Conservation (phyloP, 176 grass and related monocot genomes). For the Urochloa ruziziensis region DNA sequence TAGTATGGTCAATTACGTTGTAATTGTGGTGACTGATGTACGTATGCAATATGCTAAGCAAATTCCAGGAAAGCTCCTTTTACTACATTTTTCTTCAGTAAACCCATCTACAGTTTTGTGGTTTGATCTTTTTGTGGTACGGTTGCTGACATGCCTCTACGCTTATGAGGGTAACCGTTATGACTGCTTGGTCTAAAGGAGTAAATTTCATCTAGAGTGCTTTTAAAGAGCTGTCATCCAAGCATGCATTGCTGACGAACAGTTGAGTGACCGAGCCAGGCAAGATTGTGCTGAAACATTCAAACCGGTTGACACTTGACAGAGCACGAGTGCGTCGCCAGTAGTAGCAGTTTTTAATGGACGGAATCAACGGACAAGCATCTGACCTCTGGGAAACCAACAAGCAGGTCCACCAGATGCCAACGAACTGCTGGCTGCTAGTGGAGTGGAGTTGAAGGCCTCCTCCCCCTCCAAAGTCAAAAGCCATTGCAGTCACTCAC, state of each 20-base stretch:
- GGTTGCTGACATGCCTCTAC: not conserved
- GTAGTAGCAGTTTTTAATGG: not conserved
- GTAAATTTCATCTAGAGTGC: too few relatives aligned
- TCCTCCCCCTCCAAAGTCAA: constrained; percentile 44
- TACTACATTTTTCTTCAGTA: too few relatives aligned
- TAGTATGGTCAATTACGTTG: not conserved
- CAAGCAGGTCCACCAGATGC: constrained; percentile 40
- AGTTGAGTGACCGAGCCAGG: too few relatives aligned
- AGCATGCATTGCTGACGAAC: not conserved
- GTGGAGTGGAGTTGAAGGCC: not conserved
- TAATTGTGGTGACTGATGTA: not conserved
- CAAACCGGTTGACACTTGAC: constrained; percentile 29
- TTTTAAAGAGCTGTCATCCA: too few relatives aligned
- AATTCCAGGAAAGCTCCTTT: not conserved
- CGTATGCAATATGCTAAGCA: not conserved
- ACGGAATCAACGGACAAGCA: constrained; percentile 14
- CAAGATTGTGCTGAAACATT: constrained; percentile 15
- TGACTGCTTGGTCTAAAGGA: too few relatives aligned
- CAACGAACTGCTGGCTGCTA: not conserved
- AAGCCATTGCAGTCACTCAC: constrained; percentile 18
- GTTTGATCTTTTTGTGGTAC: not conserved
- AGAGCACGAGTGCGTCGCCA: not conserved
- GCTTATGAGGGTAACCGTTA: too few relatives aligned
- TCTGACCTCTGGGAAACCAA: constrained; percentile 48
- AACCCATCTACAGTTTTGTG: not conserved